These are phyloP conservation scores for Pythium volutum DNA, from an alignment of 352 stramenopile species.

Conservation along the genomic window DNA sequence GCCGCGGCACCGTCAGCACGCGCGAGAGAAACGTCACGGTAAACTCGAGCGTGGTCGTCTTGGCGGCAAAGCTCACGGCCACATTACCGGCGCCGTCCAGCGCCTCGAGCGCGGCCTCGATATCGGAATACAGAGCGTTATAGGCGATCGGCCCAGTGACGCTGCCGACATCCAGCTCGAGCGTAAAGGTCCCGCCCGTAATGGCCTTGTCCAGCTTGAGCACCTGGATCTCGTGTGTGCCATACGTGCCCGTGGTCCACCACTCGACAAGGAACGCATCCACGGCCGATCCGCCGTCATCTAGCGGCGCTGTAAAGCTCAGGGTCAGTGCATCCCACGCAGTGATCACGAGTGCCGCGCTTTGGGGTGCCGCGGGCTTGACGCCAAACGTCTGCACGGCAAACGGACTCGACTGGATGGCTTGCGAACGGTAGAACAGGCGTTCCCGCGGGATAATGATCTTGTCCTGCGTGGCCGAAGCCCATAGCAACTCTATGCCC, in stretches of 20 bases:
- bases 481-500: slow-evolving; percentile 85
- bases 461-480: slow-evolving; percentile 86
- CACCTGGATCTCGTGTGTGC: slow-evolving; percentile 62
- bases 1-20: slow-evolving; percentile 26
- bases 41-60: slow-evolving; percentile 37
- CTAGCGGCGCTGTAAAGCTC: slow-evolving; percentile 74
- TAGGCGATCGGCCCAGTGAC: slow-evolving; percentile 54
- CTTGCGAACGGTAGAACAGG: slow-evolving; percentile 76
- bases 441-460: slow-evolving; percentile 79
- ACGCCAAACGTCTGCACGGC: slow-evolving; percentile 45
- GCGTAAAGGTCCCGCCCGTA: slow-evolving; percentile 80
- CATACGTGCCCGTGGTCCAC: slow-evolving; percentile 61
- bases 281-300: slow-evolving; percentile 85
- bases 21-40: slow-evolving; percentile 58
- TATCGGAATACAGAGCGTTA: slow-evolving; percentile 57
- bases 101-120: slow-evolving; percentile 79
- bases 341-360: slow-evolving; percentile 42
- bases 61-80: slow-evolving; percentile 42
- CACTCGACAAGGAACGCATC: slow-evolving; percentile 89
- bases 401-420: slow-evolving; percentile 71
- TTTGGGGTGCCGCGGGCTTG: slow-evolving; percentile 49
- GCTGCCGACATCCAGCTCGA: slow-evolving; percentile 46
- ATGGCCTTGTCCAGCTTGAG: slow-evolving; percentile 81
- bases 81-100: slow-evolving; percentile 81
- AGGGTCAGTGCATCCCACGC: slow-evolving; percentile 65